phyloP scores from a whole-genome alignment of 2,329 filamentous ascomycete genomes.

The Cladosporium sp. region DNA sequence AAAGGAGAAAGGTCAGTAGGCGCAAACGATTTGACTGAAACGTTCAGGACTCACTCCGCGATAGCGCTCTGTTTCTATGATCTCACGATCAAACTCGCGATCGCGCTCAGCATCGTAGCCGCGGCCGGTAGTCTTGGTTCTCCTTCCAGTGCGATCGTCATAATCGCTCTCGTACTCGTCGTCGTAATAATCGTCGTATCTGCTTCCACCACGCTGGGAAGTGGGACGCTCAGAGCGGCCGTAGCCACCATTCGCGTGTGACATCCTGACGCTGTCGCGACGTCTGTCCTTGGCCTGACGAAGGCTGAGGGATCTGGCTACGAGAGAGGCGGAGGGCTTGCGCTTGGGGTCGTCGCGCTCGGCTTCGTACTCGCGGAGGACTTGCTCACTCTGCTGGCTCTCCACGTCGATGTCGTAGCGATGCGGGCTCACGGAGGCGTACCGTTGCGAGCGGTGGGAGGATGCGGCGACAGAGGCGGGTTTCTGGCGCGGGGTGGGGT shows the following conservation, averaged over 20 bases:
- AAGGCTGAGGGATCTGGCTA: constrained; percentile 20
- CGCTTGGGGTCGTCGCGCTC: constrained; percentile 36
- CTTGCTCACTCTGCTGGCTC: constrained; percentile 29
- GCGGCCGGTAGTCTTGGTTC: constrained; percentile 24
- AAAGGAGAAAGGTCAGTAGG: not conserved
- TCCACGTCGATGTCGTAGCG: constrained; percentile 29
- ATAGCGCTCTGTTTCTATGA: constrained; percentile 36
- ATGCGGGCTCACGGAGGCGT: constrained; percentile 11
- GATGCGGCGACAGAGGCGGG: constrained; percentile 20
- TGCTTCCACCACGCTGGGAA: constrained; percentile 10
- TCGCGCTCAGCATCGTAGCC: constrained; percentile 28
- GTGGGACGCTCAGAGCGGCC: constrained; percentile 33
- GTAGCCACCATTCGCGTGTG: constrained; percentile 33
- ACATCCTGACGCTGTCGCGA: constrained; percentile 31
- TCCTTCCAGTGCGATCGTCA: constrained; percentile 22
- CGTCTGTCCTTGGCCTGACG: constrained; percentile 25
- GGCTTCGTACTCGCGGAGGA: constrained; percentile 34
- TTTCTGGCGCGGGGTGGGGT: constrained; percentile 19
- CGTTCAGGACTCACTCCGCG: constrained; percentile 35
- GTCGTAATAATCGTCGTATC: constrained; percentile 21
- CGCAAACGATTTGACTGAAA: not conserved
- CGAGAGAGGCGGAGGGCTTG: constrained; percentile 23
- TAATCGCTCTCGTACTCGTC: constrained; percentile 24
- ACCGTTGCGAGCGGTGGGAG: constrained; percentile 12
- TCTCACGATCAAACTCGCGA: constrained; percentile 36